A percentile compares a stretch with the other conserved stretches of the same genome.
Evolutionary conservation across 768 basidiomycete genomes (phyloP).

Genomic region (Amanita molliuscula): DNA sequence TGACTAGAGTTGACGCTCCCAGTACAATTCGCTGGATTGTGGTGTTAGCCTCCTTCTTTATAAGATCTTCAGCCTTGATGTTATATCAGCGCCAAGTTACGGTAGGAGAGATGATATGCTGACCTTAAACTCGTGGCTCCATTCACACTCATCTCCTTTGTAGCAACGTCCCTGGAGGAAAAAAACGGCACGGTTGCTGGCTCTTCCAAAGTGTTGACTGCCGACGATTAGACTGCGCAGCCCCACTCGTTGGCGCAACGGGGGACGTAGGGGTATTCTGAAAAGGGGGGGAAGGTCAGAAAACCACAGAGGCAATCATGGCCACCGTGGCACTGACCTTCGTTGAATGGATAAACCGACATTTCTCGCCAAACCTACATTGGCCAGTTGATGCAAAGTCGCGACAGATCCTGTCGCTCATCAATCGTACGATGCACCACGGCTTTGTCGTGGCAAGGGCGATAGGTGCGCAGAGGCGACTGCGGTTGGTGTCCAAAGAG

Average conservation of each 20-base stretch:
- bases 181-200: background rate
- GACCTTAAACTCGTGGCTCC: background rate
- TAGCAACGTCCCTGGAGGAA: background rate
- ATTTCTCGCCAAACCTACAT: background rate
- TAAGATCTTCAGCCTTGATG: background rate
- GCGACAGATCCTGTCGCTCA: no score
- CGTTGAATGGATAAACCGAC: background rate
- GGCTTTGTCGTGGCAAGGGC: no score
- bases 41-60: conserved; percentile 28
- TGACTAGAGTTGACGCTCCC: conserved; percentile 33
- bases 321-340: background rate
- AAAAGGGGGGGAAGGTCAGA: background rate
- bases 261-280: background rate
- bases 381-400: background rate
- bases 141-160: background rate
- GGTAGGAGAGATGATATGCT: background rate
- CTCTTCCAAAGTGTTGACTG: background rate
- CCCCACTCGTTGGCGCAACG: background rate
- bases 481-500: no score
- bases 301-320: background rate
- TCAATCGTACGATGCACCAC: no score
- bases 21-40: conserved; percentile 32
- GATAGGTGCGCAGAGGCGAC: no score
- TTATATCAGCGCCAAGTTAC: background rate
- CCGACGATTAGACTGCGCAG: background rate